Percentiles rank a stretch among this genome's conserved stretches.
phyloP scores from a whole-genome alignment of 768 basidiomycete species.

The Boletus bicolor region DNA sequence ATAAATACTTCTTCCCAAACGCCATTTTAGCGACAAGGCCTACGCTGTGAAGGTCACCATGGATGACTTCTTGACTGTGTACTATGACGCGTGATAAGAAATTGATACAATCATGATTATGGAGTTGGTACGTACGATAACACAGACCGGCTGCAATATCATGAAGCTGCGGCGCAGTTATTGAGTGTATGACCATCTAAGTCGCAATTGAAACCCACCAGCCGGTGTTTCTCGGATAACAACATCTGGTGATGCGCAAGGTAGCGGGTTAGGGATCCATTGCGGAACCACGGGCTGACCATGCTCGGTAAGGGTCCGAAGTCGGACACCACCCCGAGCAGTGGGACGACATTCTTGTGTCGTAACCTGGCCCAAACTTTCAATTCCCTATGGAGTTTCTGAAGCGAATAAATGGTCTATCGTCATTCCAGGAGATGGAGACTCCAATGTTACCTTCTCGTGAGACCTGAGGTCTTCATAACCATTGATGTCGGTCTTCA shows the following conservation, averaged over 20 bases:
- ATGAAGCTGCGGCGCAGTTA: conserved; percentile 9
- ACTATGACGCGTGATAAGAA: conserved; percentile 11
- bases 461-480: neutral
- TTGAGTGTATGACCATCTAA: neutral
- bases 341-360: conserved; percentile 29
- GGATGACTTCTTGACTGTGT: conserved; percentile 24
- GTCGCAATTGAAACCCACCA: conserved; percentile 10
- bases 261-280: conserved; percentile 26
- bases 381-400: conserved; percentile 31
- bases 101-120: neutral
- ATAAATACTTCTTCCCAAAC: neutral
- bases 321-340: conserved; percentile 28
- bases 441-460: conserved; percentile 12
- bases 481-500: neutral
- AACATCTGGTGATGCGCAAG: neutral
- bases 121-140: conserved; percentile 17
- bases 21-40: neutral
- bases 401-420: neutral
- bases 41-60: conserved; percentile 39
- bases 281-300: conserved; percentile 33
- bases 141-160: conserved; percentile 22
- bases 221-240: neutral
- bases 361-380: conserved; percentile 15
- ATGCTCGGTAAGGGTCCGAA: conserved; percentile 32
- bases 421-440: neutral